Base-by-base conservation (phyloP, 164 flowering plant species). In the Malania oleifera region DNA sequence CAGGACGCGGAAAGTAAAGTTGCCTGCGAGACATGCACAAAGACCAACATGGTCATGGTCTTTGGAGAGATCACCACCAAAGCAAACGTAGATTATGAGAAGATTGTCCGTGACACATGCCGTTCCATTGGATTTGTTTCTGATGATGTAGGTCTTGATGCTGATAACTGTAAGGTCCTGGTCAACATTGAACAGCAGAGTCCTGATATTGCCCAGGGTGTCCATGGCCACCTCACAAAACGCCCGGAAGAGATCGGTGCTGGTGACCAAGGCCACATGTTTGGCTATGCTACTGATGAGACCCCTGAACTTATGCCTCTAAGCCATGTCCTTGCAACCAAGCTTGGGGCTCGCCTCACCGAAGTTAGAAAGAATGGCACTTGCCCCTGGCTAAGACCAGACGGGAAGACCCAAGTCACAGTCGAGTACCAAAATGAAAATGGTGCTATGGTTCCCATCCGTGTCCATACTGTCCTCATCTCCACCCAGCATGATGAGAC, bases 11-110 rank as follows among this genome's bases (percentile, higher is more conserved):
- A 86, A 57, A 83, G 89, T 80, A 86, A 86, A 78, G 92, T 86
- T 26, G 92, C 92, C 18, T 86, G 92, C 20, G 92, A 86, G 75
- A 86, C 92, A 29, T 83, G 89, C 77, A 82, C 89, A 71, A 86
- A 86, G 81, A 85, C 92, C 71, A 83, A 83, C 85, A 85, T 85
- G 92, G 92, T 85, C 54, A 85, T 85, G 92, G 86, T 85, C 52
- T 85, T 85, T 27, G 92, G 92, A 24, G 92, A 85, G 75, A 85
- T 85, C 57, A 85, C 92, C 35, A 86, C 92, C 68, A 83, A 86
- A 72, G 93, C 77, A 64, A 68, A 74, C 18, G 64, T 86, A 12
- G 86, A 86, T 66, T 86, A 86, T 51, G 93, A 86, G 78, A 84
- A 86, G 76, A 86, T 86, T 27, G 93, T 86, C 25, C 87, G 90